phyloP scores from a whole-genome alignment of 345 rosid species.

The Populus euphratica region DNA sequence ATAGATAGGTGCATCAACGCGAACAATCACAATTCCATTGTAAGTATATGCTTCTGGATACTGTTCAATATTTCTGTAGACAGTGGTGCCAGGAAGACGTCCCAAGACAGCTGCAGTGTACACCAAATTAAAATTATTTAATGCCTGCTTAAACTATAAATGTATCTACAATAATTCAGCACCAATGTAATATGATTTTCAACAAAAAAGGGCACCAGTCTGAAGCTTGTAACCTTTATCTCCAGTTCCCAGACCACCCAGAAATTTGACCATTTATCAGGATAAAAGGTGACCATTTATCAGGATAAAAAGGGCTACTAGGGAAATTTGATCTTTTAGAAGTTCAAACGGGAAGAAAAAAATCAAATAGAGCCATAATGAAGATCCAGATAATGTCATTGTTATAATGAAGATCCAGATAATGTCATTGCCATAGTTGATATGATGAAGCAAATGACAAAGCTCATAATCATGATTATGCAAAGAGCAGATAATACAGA shows the following conservation, averaged over 20 bases:
- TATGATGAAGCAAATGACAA: not conserved
- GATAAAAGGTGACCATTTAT: not conserved
- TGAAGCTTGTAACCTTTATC: not conserved
- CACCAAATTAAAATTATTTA: not conserved
- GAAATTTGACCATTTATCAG: not conserved
- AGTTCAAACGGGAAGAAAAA: not conserved
- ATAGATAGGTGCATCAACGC: slow-evolving; percentile 90
- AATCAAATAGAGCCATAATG: not conserved
- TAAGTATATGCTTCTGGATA: slow-evolving; percentile 96
- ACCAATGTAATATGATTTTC: not conserved
- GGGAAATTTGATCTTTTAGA: not conserved
- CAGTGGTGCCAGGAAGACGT: slow-evolving; percentile 97
- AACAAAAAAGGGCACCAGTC: not conserved
- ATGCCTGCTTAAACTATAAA: not conserved
- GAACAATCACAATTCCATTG: slow-evolving; percentile 86
- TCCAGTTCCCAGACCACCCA: not conserved
- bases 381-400: not conserved
- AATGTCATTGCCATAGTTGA: not conserved
- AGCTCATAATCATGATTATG: not conserved
- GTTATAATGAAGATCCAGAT: not conserved
- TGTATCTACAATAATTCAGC: not conserved
- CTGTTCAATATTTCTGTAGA: slow-evolving; percentile 82
- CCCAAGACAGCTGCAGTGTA: slow-evolving; percentile 81
- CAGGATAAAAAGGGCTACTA: not conserved
- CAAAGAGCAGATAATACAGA: not conserved